Evolutionary conservation across 305 asterid species (phyloP).

Genomic region (Solanum hybrid): DNA sequence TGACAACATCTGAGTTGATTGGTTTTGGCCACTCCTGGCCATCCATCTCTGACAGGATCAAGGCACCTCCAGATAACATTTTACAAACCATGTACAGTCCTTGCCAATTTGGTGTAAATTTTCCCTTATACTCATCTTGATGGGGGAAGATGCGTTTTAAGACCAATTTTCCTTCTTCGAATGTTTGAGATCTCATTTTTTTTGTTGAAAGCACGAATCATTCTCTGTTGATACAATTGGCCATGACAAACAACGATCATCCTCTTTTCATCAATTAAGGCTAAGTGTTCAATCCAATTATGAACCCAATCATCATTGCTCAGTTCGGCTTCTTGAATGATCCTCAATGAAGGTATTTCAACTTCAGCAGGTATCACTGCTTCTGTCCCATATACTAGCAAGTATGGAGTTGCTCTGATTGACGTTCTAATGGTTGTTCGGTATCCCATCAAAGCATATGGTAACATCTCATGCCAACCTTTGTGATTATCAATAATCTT

Average conservation of each 20-base stretch:
- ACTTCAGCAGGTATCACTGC: background rate
- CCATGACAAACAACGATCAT: background rate
- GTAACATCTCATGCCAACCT: background rate
- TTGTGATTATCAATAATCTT: background rate
- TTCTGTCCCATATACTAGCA: background rate
- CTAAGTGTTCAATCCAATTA: no score
- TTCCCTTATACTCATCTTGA: background rate
- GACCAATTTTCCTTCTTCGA: background rate
- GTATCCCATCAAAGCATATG: background rate
- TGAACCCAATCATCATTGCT: no score
- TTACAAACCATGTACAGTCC: background rate
- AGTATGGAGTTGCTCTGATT: background rate
- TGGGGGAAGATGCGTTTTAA: background rate
- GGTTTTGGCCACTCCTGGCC: background rate
- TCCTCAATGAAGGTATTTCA: background rate
- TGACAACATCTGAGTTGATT: background rate
- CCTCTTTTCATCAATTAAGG: background rate
- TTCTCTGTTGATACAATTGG: background rate
- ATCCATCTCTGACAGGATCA: background rate
- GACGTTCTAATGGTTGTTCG: background rate
- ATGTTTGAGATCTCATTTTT: background rate
- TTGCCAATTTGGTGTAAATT: background rate
- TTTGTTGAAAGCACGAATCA: background rate
- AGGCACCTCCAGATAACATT: background rate
- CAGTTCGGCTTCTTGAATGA: background rate